Evolutionary conservation across 345 rosid genomes (phyloP), one percentile per base, ranked within the genome.

Genomic region (Bruguiera sexangula): DNA sequence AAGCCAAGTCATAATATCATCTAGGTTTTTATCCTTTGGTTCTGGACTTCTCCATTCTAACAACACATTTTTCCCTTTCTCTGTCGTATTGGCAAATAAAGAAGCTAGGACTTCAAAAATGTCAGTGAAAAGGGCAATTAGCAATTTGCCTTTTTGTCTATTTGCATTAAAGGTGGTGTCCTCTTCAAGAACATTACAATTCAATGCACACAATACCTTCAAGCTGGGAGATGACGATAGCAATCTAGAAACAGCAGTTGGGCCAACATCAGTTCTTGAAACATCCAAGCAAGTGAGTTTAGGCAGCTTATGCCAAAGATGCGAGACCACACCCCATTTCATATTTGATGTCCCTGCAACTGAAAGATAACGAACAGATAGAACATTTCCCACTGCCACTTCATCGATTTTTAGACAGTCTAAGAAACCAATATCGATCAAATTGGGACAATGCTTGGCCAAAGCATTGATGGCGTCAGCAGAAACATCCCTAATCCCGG

Each of bases 311-410:
- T 79, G 81, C 97, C 95, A 91, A 60, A 66, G 56, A 37, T 78
- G 77, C 4, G 95, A 85, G 62, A 86, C 89, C 55, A 82, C 76
- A 3, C 77, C 79, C 97, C 97, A 91, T 66, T 87, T 87, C 74
- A 89, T 79, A 80, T 84, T 89, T 60, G 89, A 85, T 21, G 97
- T 87, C 75, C 97, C 97, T 24, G 97, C 89, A 70, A 91, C 87
- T 36, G 97, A 87, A 56, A 91, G 89, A 62, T 83, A 86, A 10
- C 77, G 68, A 71, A 89, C 76, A 19, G 97, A 86, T 36, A 63
- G 46, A 18, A 89, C 78, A 74, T 79, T 89, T 51, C 84, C 89
- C 65, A 91, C 15, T 31, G 95, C 95, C 1, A 62, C 83, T 74
- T 82, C 97, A 67, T 89, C 93, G 24, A 91, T 79, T 67, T 79